Percentiles rank a stretch among this genome's conserved stretches.
These are phyloP conservation scores for Penicillium bialowiezense DNA, from an alignment of 495 filamentous ascomycete genomes.

Conservation along the genomic window DNA sequence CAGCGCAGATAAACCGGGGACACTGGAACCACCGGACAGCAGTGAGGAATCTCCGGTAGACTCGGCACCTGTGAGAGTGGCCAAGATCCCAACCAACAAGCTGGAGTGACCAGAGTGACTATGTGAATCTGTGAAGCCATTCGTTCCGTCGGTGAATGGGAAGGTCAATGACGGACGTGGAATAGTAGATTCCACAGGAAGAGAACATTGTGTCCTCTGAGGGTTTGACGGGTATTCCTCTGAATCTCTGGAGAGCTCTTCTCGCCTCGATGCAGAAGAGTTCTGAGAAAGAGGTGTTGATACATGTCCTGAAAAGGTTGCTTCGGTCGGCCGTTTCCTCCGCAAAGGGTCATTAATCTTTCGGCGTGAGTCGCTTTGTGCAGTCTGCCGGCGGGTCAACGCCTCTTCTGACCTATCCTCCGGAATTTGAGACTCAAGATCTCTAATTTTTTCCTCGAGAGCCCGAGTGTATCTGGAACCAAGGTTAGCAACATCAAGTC, in stretches of 20 bases:
- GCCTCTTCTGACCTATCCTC: background rate
- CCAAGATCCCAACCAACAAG: conserved; percentile 10
- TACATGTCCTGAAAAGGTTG: background rate
- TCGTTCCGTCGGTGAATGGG: background rate
- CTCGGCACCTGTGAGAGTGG: conserved; percentile 3
- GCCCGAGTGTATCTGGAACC: conserved; percentile 9
- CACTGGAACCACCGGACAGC: background rate
- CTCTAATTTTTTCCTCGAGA: conserved; percentile 8
- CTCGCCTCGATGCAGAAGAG: background rate
- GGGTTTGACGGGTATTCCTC: background rate
- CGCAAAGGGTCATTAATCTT: background rate
- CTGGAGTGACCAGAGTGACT: conserved; percentile 7
- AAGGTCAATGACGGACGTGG: background rate
- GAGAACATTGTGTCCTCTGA: background rate
- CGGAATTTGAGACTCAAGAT: conserved; percentile 8
- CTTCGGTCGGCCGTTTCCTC: background rate
- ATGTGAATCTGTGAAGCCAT: background rate
- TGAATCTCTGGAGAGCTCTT: background rate
- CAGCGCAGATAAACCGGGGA: background rate
- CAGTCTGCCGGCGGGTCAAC: background rate
- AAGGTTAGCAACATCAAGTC: background rate
- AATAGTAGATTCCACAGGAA: background rate
- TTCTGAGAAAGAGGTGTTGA: background rate
- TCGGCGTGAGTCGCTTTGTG: background rate
- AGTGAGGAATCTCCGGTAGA: background rate